These are phyloP conservation scores for Datisca glomerata DNA, from an alignment of 306 rosid genomes.

Conservation along the genomic window DNA sequence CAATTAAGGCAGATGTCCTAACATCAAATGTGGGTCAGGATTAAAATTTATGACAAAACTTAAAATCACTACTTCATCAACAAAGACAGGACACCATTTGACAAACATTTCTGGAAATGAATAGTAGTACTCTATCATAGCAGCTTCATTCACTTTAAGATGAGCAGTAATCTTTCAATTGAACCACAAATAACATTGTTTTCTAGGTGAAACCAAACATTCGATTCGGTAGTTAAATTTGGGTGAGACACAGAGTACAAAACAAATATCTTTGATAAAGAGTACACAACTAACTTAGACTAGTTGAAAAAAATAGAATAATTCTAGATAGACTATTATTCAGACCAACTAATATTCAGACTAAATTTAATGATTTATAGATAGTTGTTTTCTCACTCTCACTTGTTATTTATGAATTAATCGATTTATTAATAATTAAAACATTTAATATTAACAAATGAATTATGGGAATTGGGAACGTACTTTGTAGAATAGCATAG, in stretches of 20 bases:
- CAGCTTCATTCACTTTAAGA: too few relatives aligned
- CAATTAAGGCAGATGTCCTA: constrained; percentile 14
- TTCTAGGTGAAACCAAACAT: constrained; percentile 2
- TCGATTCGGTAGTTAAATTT: neutral
- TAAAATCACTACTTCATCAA: too few relatives aligned
- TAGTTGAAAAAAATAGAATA: constrained; percentile 6
- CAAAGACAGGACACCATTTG: neutral
- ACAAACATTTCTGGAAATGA: constrained; percentile 17
- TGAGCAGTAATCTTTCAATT: too few relatives aligned
- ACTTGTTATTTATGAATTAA: too few relatives aligned
- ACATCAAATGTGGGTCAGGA: constrained; percentile 30
- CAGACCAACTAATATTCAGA: too few relatives aligned
- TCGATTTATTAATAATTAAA: too few relatives aligned
- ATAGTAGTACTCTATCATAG: too few relatives aligned
- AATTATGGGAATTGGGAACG: too few relatives aligned
- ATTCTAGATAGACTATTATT: constrained; percentile 4
- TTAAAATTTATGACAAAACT: constrained; percentile 18
- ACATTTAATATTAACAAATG: too few relatives aligned
- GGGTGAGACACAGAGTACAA: neutral
- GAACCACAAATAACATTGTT: constrained; percentile 2
- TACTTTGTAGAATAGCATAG: constrained; percentile 84
- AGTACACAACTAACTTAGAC: constrained; percentile 35
- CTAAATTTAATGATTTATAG: too few relatives aligned
- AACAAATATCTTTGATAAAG: constrained; percentile 27
- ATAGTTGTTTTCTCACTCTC: too few relatives aligned